phyloP scores from a whole-genome alignment of 257 asterid genomes.

The Hygrophila difformis region DNA sequence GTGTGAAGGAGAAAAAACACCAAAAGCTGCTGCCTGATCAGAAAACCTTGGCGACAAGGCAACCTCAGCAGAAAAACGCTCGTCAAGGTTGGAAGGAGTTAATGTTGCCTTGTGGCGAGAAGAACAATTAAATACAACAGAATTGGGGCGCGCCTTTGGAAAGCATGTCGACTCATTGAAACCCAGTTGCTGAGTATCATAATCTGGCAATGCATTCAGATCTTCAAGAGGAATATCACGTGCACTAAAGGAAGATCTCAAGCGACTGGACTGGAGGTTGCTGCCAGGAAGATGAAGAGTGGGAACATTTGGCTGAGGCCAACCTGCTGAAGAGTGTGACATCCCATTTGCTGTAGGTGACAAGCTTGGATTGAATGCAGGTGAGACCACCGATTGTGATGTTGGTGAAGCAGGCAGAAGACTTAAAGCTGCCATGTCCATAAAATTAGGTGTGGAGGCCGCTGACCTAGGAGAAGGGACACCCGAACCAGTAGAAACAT shows the following conservation, averaged over 20 bases:
- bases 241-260: slow-evolving; percentile 69
- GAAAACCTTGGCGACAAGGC: slow-evolving; percentile 53
- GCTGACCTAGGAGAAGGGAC: slow-evolving; percentile 65
- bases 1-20: slow-evolving; percentile 59
- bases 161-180: slow-evolving; percentile 43
- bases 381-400: slow-evolving; percentile 58
- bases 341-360: slow-evolving; percentile 61
- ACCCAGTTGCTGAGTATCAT: slow-evolving; percentile 39
- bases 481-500: slow-evolving; percentile 70
- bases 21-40: slow-evolving; percentile 52
- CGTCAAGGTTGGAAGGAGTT: slow-evolving; percentile 75
- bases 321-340: slow-evolving; percentile 36
- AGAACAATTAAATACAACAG: slow-evolving; percentile 32
- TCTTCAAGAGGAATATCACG: slow-evolving; percentile 57
- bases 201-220: slow-evolving; percentile 33
- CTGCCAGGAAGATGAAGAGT: slow-evolving; percentile 69
- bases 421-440: slow-evolving; percentile 76
- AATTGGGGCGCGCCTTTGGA: slow-evolving; percentile 35
- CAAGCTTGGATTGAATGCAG: slow-evolving; percentile 50
- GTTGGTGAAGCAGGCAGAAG: slow-evolving; percentile 75
- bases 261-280: slow-evolving; percentile 70
- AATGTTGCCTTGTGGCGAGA: slow-evolving; percentile 33
- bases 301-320: slow-evolving; percentile 78
- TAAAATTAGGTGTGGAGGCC: slow-evolving; percentile 49
- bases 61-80: slow-evolving; percentile 60